Conservation (phyloP, 2,329 filamentous ascomycete genomes). For the Apiospora hydei region DNA sequence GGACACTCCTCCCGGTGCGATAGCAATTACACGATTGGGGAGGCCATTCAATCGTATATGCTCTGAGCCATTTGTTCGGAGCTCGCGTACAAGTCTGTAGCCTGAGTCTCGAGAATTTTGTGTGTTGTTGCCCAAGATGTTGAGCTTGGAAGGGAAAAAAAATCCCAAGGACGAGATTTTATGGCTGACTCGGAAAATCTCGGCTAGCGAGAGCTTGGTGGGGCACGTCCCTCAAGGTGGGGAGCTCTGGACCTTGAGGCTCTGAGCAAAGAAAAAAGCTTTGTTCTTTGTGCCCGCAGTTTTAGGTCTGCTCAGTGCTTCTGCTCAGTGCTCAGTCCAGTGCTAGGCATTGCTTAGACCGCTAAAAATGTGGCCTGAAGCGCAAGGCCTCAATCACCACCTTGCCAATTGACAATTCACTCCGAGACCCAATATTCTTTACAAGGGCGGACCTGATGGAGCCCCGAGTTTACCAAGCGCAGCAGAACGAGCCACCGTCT, state of each 20-base stretch:
- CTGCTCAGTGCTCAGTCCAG: background rate
- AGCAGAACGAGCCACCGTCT: background rate
- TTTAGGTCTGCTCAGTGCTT: background rate
- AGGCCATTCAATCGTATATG: constrained; percentile 31
- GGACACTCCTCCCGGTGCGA: constrained; percentile 32
- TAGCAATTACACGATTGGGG: constrained; percentile 31
- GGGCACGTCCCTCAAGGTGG: constrained; percentile 1
- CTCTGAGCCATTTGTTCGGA: constrained; percentile 5
- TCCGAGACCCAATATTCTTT: constrained; percentile 8
- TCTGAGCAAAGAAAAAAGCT: background rate
- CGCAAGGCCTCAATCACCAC: background rate
- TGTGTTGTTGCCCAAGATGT: background rate
- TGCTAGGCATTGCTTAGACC: background rate
- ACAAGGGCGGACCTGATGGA: constrained; percentile 2
- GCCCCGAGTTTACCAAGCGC: background rate
- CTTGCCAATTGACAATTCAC: background rate
- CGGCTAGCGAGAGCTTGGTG: constrained; percentile 19
- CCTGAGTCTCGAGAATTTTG: background rate
- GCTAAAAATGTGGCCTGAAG: background rate
- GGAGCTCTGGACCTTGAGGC: background rate
- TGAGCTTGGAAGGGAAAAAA: background rate
- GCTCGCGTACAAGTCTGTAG: background rate
- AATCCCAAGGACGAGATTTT: constrained; percentile 15
- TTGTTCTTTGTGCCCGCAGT: background rate
- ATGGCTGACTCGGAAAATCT: constrained; percentile 24